Conservation (phyloP, 2,329 filamentous ascomycete genomes). For the Cordyceps javanica region DNA sequence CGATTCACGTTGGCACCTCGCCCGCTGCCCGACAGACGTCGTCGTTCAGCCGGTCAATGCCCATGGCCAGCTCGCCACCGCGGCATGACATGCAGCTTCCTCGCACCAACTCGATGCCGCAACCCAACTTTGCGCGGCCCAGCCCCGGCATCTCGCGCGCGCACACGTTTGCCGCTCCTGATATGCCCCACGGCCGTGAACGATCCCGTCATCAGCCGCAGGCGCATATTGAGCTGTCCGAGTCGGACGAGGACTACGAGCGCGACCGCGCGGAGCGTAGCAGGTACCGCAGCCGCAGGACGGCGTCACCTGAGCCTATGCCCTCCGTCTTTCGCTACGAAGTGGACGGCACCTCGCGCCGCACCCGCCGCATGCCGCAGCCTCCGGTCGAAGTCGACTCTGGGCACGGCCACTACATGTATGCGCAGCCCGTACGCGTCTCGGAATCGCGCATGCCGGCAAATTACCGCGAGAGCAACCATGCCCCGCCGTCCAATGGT, state of each 20-base stretch:
- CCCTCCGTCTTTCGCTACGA: constrained; percentile 24
- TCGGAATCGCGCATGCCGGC: background rate
- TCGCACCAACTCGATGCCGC: constrained; percentile 32
- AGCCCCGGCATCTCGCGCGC: constrained; percentile 25
- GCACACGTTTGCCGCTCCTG: constrained; percentile 26
- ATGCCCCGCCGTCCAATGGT: background rate
- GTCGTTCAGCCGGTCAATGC: constrained; percentile 21
- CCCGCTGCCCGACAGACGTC: constrained; percentile 25
- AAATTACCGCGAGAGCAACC: background rate
- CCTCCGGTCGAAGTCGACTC: background rate
- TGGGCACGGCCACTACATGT: constrained; percentile 1
- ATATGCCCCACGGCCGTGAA: constrained; percentile 29
- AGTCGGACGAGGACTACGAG: constrained; percentile 28
- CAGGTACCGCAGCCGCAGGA: constrained; percentile 31
- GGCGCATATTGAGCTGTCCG: constrained; percentile 29
- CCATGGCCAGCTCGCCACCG: constrained; percentile 27
- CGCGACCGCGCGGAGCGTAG: constrained; percentile 23
- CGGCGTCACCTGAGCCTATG: constrained; percentile 27
- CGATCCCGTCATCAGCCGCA: constrained; percentile 33
- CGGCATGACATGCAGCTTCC: constrained; percentile 24
- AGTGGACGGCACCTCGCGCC: constrained; percentile 21
- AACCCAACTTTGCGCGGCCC: constrained; percentile 23
- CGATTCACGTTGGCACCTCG: constrained; percentile 23
- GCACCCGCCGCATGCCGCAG: constrained; percentile 24
- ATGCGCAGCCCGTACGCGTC: background rate